A percentile compares a stretch with the other conserved stretches of the same genome.
These are phyloP conservation scores for Cryomyces minteri DNA, from an alignment of 495 filamentous ascomycete genomes.

Conservation along the genomic window DNA sequence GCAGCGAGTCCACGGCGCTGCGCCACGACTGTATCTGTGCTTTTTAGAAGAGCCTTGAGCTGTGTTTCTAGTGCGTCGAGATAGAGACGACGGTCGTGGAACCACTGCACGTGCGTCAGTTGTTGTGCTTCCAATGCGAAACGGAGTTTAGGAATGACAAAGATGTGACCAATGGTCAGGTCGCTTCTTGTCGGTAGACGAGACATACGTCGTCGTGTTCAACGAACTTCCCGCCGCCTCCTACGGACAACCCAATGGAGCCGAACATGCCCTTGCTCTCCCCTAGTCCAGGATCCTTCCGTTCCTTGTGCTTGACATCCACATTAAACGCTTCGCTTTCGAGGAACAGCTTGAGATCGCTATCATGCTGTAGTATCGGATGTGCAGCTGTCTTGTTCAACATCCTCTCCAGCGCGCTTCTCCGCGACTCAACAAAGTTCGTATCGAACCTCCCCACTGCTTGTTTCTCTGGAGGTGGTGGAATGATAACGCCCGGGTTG, in stretches of 20 bases:
- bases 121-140: not conserved
- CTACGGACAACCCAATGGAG: slow-evolving; percentile 59
- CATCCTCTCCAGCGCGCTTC: slow-evolving; percentile 88
- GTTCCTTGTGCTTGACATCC: slow-evolving; percentile 95
- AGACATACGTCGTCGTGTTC: slow-evolving; percentile 89
- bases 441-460: slow-evolving; percentile 90
- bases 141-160: slow-evolving; percentile 2
- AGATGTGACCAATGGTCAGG: not conserved
- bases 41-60: slow-evolving; percentile 81
- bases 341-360: slow-evolving; percentile 84
- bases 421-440: slow-evolving; percentile 85
- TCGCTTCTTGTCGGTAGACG: not conserved
- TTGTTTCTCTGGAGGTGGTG: slow-evolving; percentile 95
- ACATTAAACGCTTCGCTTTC: slow-evolving; percentile 91
- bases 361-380: slow-evolving; percentile 81
- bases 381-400: slow-evolving; percentile 86
- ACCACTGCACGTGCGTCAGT: slow-evolving; percentile 45
- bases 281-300: slow-evolving; percentile 63
- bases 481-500: slow-evolving; percentile 87
- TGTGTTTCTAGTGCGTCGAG: slow-evolving; percentile 90
- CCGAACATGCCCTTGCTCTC: slow-evolving; percentile 91
- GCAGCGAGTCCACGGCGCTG: slow-evolving; percentile 88
- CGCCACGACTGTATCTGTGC: slow-evolving; percentile 75
- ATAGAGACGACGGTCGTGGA: slow-evolving; percentile 88
- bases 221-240: slow-evolving; percentile 71